Evolutionary conservation across 1,284 basidiomycete genomes (phyloP).

Genomic region (Filobasidium uniguttulatum): DNA sequence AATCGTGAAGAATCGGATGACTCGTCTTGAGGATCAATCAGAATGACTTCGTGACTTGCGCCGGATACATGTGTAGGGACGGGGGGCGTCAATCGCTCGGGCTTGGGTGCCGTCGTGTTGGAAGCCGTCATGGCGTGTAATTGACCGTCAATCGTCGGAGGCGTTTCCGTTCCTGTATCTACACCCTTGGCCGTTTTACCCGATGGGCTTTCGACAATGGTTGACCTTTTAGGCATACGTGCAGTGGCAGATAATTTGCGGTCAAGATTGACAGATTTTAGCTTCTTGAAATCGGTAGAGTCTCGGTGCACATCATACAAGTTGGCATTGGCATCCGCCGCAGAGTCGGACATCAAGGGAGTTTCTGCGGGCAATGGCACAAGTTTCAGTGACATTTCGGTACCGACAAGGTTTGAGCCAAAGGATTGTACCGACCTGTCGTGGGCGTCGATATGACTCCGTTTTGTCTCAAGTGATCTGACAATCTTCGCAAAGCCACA

Average conservation of each 20-base stretch:
- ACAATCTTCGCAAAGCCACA: slow-evolving; percentile 83
- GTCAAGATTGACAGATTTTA: slow-evolving; percentile 82
- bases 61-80: slow-evolving; percentile 1
- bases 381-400: too few relatives aligned
- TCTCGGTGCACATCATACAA: slow-evolving; percentile 54
- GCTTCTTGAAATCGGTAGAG: slow-evolving; percentile 78
- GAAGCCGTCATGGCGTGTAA: not conserved
- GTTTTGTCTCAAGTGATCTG: slow-evolving; percentile 64
- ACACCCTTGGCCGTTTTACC: slow-evolving; percentile 42
- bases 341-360: slow-evolving; percentile 1
- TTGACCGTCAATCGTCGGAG: not conserved
- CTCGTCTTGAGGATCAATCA: not conserved
- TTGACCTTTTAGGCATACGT: slow-evolving; percentile 80
- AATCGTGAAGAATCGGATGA: slow-evolving; percentile 16
- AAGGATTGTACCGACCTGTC: too few relatives aligned
- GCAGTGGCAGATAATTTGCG: slow-evolving; percentile 82
- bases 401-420: too few relatives aligned
- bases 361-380: too few relatives aligned
- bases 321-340: slow-evolving; percentile 6
- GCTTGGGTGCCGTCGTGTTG: not conserved
- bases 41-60: not conserved
- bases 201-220: slow-evolving; percentile 88
- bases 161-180: not conserved
- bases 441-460: slow-evolving; percentile 39
- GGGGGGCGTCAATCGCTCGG: not conserved